Percentiles rank a stretch among this genome's conserved stretches.
phyloP scores from a whole-genome alignment of 352 stramenopile genomes.

The Phytophthora megakarya region DNA sequence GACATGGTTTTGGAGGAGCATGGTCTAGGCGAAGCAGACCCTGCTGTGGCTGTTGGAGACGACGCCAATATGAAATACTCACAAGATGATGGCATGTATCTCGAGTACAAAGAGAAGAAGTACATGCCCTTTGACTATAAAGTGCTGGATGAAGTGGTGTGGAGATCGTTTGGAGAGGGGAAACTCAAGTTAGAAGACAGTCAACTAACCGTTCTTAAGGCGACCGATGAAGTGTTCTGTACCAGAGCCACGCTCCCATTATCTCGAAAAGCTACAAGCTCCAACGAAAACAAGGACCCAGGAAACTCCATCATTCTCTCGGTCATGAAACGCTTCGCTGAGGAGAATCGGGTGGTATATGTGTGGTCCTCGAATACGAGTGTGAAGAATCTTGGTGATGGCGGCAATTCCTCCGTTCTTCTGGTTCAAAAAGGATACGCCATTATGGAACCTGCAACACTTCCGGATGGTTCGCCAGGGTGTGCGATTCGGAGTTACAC shows the following conservation, averaged over 20 bases:
- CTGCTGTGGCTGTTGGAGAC: constrained; percentile 14
- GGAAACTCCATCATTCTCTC: constrained; percentile 3
- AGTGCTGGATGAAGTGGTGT: constrained; percentile 38
- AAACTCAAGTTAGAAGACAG: constrained; percentile 37
- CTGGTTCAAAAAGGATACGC: constrained; percentile 35
- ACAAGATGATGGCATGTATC: constrained; percentile 30
- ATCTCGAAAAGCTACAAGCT: constrained; percentile 7
- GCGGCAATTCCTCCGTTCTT: constrained; percentile 12
- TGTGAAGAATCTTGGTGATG: constrained; percentile 3
- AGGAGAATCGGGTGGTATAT: constrained; percentile 18
- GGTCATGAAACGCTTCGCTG: constrained; percentile 35
- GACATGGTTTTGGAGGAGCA: constrained; percentile 21
- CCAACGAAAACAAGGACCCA: constrained; percentile 15
- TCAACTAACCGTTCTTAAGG: constrained; percentile 22
- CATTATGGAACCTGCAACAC: constrained; percentile 10
- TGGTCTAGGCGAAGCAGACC: constrained; percentile 23
- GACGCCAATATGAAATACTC: constrained; percentile 36
- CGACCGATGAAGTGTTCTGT: constrained; percentile 21
- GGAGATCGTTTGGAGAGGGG: constrained; percentile 30
- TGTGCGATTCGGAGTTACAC: constrained; percentile 34
- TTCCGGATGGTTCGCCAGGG: constrained; percentile 33
- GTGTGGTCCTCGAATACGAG: constrained; percentile 22
- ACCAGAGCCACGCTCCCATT: constrained; percentile 18
- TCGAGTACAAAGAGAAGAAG: constrained; percentile 44
- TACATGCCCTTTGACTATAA: constrained; percentile 42